A percentile compares a stretch with the other conserved stretches of the same genome.
phyloP scores from a whole-genome alignment of 176 grass and related monocot species.

The Hordeum vulgare region MorexV3_pseudomolecules_assembly NC_058522.1:134742761-134743260 shows the following conservation, averaged over 20 bases:
- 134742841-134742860: constrained; percentile 18
- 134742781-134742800: not conserved
- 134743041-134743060: constrained; percentile 12
- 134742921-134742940: constrained; percentile 5
- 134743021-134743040: constrained; percentile 15
- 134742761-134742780: constrained; percentile 13
- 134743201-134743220: constrained; percentile 12
- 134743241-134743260: constrained; percentile 11
- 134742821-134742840: constrained; percentile 29
- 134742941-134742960: constrained; percentile 28
- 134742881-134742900: not conserved
- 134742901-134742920: constrained; percentile 10
- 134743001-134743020: not conserved
- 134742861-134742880: constrained; percentile 36
- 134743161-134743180: constrained; percentile 24
- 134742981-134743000: constrained; percentile 25
- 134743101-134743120: constrained; percentile 19
- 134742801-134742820: constrained; percentile 18
- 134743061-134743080: constrained; percentile 26
- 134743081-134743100: constrained; percentile 27
- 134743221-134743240: constrained; percentile 7
- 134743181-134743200: not conserved
- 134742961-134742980: constrained; percentile 12
- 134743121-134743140: not conserved
- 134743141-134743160: constrained; percentile 17